Conservation (phyloP, 1,284 basidiomycete genomes). For the Ceratobasidium sp. region DNA sequence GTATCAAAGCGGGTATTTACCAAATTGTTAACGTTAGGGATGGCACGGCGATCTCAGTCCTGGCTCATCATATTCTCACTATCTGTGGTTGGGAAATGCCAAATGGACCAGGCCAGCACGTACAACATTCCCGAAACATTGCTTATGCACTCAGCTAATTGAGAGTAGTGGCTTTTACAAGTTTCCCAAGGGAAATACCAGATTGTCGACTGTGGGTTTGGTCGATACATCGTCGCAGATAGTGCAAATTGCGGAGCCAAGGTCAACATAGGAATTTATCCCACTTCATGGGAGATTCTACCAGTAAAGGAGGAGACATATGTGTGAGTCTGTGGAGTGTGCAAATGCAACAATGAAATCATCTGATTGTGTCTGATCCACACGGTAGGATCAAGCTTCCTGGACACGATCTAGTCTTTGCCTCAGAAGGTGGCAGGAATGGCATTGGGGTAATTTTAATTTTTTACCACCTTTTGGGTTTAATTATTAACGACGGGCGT, state of each 20-base stretch:
- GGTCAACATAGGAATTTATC: background rate
- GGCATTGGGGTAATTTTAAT: background rate
- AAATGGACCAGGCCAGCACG: background rate
- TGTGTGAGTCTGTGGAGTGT: background rate
- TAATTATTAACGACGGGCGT: too few relatives aligned
- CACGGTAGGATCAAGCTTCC: background rate
- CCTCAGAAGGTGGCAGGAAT: background rate
- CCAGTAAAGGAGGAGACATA: background rate
- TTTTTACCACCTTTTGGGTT: background rate
- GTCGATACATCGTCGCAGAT: background rate
- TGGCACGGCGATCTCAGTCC: constrained; percentile 3
- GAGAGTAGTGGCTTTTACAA: background rate
- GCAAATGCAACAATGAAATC: background rate
- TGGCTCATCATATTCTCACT: background rate
- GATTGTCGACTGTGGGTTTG: background rate
- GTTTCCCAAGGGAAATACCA: background rate
- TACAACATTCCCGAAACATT: background rate
- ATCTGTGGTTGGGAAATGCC: background rate
- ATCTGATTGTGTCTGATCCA: background rate
- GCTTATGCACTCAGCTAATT: background rate
- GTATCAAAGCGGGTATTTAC: background rate
- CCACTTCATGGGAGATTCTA: background rate
- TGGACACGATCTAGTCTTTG: background rate
- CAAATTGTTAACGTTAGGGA: background rate
- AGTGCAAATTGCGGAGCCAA: background rate